A percentile compares a stretch with the other conserved stretches of the same genome.
These are phyloP conservation scores for Gonapodya prolifera DNA, from an alignment of 192 early-diverging fungal species.

Conservation along the genomic window DNA sequence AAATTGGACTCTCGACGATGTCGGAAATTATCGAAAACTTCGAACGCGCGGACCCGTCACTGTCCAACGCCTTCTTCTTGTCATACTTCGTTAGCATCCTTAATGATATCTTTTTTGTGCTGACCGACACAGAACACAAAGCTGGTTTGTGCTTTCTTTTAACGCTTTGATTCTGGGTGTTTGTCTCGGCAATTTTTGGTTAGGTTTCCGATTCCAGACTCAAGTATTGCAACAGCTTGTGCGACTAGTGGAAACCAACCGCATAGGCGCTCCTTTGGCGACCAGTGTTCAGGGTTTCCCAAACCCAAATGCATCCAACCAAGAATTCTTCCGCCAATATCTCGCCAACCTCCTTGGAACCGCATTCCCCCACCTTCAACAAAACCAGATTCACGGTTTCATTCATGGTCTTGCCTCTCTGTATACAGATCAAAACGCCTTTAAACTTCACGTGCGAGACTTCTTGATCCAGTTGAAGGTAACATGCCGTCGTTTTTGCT, in stretches of 20 bases:
- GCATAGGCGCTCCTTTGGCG: conserved; percentile 78
- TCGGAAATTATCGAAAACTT: conserved; percentile 84
- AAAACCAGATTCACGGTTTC: conserved; percentile 79
- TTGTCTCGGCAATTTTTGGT: conserved; percentile 6
- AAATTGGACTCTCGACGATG: conserved; percentile 75
- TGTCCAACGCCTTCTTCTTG: conserved; percentile 82
- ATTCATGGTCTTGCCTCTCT: conserved; percentile 75
- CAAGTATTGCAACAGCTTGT: conserved; percentile 85
- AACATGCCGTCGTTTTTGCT: not conserved
- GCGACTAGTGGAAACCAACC: conserved; percentile 64
- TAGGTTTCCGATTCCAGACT: conserved; percentile 85
- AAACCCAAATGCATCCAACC: conserved; percentile 68
- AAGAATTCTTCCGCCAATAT: conserved; percentile 67
- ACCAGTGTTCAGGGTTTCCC: conserved; percentile 18
- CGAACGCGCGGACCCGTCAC: conserved; percentile 47
- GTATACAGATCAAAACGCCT: conserved; percentile 66
- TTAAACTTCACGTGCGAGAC: conserved; percentile 90
- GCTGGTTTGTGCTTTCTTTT: conserved; percentile 42
- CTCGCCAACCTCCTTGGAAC: conserved; percentile 66
- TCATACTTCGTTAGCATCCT: conserved; percentile 80
- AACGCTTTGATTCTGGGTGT: not conserved
- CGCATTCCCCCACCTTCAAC: conserved; percentile 85
- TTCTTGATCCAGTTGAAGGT: conserved; percentile 76
- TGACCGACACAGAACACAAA: conserved; percentile 95
- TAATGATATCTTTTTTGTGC: conserved; percentile 92